Evolutionary conservation across 768 basidiomycete species (phyloP), one percentile per base, ranked within the genome.

Genomic region (Calocybe gangraenosa): DNA sequence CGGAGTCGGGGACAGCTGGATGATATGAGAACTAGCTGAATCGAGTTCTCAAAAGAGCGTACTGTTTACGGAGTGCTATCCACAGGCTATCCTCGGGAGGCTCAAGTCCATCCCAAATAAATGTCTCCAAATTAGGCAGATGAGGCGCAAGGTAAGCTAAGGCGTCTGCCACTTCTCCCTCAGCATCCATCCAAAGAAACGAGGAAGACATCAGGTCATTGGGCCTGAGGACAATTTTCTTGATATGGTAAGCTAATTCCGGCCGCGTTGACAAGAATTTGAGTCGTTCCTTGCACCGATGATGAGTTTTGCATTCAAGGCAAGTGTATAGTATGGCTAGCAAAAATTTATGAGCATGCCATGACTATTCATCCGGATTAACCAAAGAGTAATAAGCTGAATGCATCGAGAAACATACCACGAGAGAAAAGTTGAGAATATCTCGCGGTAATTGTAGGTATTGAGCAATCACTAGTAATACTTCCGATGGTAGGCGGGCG

Each of bases 81-180:
- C 60, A 61, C 6, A 61, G 19, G 10, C 18, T 43, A 18, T 58
- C 58, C 15, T 45, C 42, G 19, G 54, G 55, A 43, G 49, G 46
- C 28, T 61, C 56, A 19, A 47, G 41, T 10, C 57, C 58, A 46
- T 60, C 60, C 58, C 60, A 61, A 19, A 61, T 49, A 32, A 61
- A 58, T 6, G 46, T 59, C 23, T 52, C 37, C 33, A 60, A 40
- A 6, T 21, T 28, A 25, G 28, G 20, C 5, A 60, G 42, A 21
- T 53, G 43, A 2, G 57, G 60, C 9, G 42, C 42, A 13, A 61
- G 44, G 13, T 35, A 41, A 31, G 50, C 46, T 10, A 56, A 17
- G 19, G 46, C 48, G 20, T 47, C 22, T 2, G 48, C 42, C 37
- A 59, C 37, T 3, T 43, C 39, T 19, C 14, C 36, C 42, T 58